Evolutionary conservation across 2,329 filamentous ascomycete genomes (phyloP), one percentile per base, ranked within the genome.

Genomic region (Hypoxylon sp.): DNA sequence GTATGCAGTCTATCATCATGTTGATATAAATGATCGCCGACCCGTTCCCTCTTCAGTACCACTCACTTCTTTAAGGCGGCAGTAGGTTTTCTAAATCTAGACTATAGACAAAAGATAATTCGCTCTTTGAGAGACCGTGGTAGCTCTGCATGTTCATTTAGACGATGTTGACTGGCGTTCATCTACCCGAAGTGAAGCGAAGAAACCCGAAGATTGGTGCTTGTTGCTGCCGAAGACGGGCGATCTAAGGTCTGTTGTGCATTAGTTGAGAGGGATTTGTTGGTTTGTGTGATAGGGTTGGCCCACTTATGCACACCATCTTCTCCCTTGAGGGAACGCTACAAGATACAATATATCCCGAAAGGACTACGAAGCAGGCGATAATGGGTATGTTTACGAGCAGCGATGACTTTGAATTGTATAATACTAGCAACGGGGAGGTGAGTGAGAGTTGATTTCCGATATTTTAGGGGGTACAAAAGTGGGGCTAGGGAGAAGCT

Each of bases 1-100:
- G 36, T 5, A 68, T 68, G 59, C 63, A 66, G 53, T 63, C 38
- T 32, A 6, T 49, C 63, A 66, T 66, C 66, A 68, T 68, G n/a
- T 65, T 60, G 55, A 65, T 68, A 63, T 65, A 59, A 68, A 7
- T 51, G 43, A 63, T 65, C 53, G 58, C 52, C 61, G 52, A 65
- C 43, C 25, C 11, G 25, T 32, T 55, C 43, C 51, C 9, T 46
- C 28, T 30, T 14, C 9, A 43, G 25, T 45, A 52, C 21, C 11
- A 32, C 14, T 2, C 3, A 11, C 38, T 34, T 52, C 3, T 52
- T 52, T 30, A 34, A 52, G 38, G 49, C 14, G 13, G 30, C 32
- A 25, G 32, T 41, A 30, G 21, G 25, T n/a, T 25, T 11, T 6
- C 21, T 30, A 25, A 28, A 49, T 49, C 17, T 17, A 9, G 17